Percentiles rank a stretch among this genome's conserved stretches.
phyloP scores from a whole-genome alignment of 768 basidiomycete genomes.

The Pleurotus citrinopileatus region DNA sequence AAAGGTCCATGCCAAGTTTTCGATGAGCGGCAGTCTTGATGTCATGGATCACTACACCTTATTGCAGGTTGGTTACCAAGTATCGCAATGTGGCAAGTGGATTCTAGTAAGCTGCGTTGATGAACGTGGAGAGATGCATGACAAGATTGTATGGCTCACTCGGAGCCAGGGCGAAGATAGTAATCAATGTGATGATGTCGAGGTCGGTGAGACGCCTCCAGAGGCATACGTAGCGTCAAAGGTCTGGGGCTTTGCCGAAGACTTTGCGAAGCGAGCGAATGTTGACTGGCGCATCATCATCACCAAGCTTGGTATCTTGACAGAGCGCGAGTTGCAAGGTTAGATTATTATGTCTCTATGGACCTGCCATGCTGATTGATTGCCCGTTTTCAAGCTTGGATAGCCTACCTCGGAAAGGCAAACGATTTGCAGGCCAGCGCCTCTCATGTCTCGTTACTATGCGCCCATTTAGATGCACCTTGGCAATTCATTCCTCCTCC shows the following conservation, averaged over 20 bases:
- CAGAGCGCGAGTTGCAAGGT: conserved; percentile 64
- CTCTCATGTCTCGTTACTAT: conserved; percentile 56
- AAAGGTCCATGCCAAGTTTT: conserved; percentile 25
- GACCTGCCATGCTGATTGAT: conserved; percentile 8
- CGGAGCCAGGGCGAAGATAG: conserved; percentile 32
- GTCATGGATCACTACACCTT: conserved; percentile 49
- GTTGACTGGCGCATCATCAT: conserved; percentile 82
- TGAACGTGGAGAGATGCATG: conserved; percentile 74
- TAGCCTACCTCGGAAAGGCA: conserved; percentile 35
- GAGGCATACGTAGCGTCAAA: conserved; percentile 53
- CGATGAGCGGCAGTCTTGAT: conserved; percentile 28
- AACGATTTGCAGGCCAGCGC: conserved; percentile 31
- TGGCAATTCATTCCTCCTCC: conserved; percentile 53
- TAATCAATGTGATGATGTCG: conserved; percentile 27
- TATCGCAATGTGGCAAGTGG: conserved; percentile 73
- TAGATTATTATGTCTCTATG: conserved; percentile 21
- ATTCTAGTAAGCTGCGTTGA: conserved; percentile 72
- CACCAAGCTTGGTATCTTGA: conserved; percentile 63
- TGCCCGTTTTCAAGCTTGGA: conserved; percentile 56
- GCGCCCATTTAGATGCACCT: conserved; percentile 54
- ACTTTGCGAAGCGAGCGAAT: conserved; percentile 60
- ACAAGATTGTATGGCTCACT: conserved; percentile 65
- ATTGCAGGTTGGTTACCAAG: conserved; percentile 73
- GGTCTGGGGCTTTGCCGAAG: conserved; percentile 69
- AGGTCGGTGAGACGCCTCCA: conserved; percentile 18